These are phyloP conservation scores for Jamesozyma lodderae DNA, from an alignment of 805 yeast genomes.

Conservation along the genomic window DNA sequence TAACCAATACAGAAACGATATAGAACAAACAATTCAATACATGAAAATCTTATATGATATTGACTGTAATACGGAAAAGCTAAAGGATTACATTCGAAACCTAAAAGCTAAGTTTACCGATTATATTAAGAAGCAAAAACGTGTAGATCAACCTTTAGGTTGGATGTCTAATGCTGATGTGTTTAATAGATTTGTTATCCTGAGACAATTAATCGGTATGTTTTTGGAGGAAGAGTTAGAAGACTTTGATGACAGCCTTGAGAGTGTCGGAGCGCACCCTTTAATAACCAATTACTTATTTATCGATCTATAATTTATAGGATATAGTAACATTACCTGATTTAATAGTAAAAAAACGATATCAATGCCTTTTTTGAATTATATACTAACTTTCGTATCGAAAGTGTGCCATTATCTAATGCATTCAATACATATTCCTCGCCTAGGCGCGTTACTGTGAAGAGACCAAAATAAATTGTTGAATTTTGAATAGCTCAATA, in stretches of 20 bases:
- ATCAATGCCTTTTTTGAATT: too few relatives aligned
- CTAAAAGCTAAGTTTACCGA: neutral
- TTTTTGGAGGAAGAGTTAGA: neutral
- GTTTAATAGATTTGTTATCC: slow-evolving; percentile 16
- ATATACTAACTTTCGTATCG: too few relatives aligned
- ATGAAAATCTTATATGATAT: slow-evolving; percentile 12
- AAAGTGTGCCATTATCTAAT: too few relatives aligned
- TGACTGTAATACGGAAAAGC: neutral
- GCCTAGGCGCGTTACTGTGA: too few relatives aligned
- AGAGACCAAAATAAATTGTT: too few relatives aligned
- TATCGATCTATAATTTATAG: neutral
- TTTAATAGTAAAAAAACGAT: too few relatives aligned
- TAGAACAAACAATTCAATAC: slow-evolving; percentile 24
- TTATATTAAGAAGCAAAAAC: slow-evolving; percentile 2
- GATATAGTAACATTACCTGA: too few relatives aligned
- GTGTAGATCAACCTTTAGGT: slow-evolving; percentile 16
- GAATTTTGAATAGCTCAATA: too few relatives aligned
- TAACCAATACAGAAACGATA: slow-evolving; percentile 53
- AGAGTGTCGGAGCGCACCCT: neutral
- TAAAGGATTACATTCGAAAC: slow-evolving; percentile 2
- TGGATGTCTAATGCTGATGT: slow-evolving; percentile 22
- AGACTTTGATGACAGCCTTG: slow-evolving; percentile 1
- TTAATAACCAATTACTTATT: slow-evolving; percentile 3
- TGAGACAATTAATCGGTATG: slow-evolving; percentile 2
- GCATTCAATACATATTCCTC: too few relatives aligned